phyloP scores from a whole-genome alignment of 192 early-diverging fungal genomes.

The Coemansia sp. region DNA sequence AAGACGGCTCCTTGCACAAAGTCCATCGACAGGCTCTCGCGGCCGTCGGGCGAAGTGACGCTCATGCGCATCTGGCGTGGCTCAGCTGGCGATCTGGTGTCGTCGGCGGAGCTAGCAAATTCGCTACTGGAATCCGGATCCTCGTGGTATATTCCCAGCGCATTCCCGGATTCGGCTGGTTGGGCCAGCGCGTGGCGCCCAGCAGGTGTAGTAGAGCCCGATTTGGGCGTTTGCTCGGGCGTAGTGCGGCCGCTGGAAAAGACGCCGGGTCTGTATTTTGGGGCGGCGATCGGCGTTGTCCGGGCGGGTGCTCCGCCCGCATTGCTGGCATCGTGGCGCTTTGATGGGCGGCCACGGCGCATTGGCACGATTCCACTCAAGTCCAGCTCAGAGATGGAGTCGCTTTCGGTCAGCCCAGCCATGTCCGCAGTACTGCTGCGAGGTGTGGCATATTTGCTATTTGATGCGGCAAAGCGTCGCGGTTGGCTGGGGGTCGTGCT shows the following conservation, averaged over 20 bases:
- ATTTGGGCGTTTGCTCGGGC: slow-evolving; percentile 4
- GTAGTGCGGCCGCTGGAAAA: slow-evolving; percentile 2
- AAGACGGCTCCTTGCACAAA: slow-evolving; percentile 56
- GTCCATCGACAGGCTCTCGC: slow-evolving; percentile 51
- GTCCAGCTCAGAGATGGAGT: slow-evolving; percentile 53
- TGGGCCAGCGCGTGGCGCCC: slow-evolving; percentile 13
- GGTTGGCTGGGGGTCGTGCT: slow-evolving; percentile 21
- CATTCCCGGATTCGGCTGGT: slow-evolving; percentile 4
- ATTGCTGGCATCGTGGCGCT: slow-evolving; percentile 7
- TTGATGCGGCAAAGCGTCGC: slow-evolving; percentile 36
- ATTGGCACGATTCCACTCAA: slow-evolving; percentile 70
- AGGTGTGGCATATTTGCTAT: slow-evolving; percentile 20
- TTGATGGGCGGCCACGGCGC: slow-evolving; percentile 87
- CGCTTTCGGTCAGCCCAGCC: slow-evolving; percentile 3
- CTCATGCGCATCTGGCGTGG: slow-evolving; percentile 37
- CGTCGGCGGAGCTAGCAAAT: not conserved
- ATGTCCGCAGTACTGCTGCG: slow-evolving; percentile 33
- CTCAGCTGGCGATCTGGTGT: not conserved
- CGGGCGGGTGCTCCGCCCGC: not conserved
- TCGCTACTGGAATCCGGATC: not conserved
- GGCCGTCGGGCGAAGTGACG: slow-evolving; percentile 40
- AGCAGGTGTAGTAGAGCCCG: slow-evolving; percentile 1
- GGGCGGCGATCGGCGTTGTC: not conserved
- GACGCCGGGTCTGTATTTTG: not conserved
- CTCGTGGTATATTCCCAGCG: slow-evolving; percentile 23